Conservation (phyloP, 2,329 filamentous ascomycete species). For the Rhytidhysteron rufulum region DNA sequence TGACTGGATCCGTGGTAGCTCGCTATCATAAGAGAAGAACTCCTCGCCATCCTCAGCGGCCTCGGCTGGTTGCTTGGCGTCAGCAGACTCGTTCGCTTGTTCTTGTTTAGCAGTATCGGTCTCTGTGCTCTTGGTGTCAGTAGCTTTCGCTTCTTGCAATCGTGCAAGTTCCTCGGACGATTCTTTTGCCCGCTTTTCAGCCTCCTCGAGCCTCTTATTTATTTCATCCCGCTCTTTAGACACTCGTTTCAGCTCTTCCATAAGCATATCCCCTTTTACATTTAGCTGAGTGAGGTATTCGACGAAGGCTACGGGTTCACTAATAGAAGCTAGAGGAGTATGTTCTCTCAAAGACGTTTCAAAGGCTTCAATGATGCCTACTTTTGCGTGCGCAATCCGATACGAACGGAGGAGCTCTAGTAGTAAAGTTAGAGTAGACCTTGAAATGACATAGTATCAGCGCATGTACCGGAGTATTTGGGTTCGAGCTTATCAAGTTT, state of each 20-base stretch:
- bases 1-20: slow-evolving; percentile 75
- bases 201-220: slow-evolving; percentile 71
- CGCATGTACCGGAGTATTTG: slow-evolving; percentile 69
- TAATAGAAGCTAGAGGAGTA: slow-evolving; percentile 84
- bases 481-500: slow-evolving; percentile 88
- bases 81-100: not conserved
- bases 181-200: slow-evolving; percentile 59
- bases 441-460: not conserved
- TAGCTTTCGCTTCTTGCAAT: slow-evolving; percentile 38
- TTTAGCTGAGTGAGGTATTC: slow-evolving; percentile 89
- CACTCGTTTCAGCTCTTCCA: slow-evolving; percentile 87
- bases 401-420: slow-evolving; percentile 90
- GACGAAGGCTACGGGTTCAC: slow-evolving; percentile 75
- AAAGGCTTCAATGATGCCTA: slow-evolving; percentile 86
- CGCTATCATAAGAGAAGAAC: slow-evolving; percentile 89
- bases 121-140: slow-evolving; percentile 1
- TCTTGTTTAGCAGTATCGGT: not conserved
- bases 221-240: slow-evolving; percentile 75
- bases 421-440: slow-evolving; percentile 8
- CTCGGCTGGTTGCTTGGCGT: slow-evolving; percentile 20
- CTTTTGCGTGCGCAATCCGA: slow-evolving; percentile 81
- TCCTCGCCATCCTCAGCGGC: slow-evolving; percentile 56
- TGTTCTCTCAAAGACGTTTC: slow-evolving; percentile 88
- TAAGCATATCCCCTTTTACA: slow-evolving; percentile 83
- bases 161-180: slow-evolving; percentile 62